Evolutionary conservation across 78 protist genomes (phyloP), one percentile per base, ranked within the genome.

Genomic region (Isochrysis galbana): DNA sequence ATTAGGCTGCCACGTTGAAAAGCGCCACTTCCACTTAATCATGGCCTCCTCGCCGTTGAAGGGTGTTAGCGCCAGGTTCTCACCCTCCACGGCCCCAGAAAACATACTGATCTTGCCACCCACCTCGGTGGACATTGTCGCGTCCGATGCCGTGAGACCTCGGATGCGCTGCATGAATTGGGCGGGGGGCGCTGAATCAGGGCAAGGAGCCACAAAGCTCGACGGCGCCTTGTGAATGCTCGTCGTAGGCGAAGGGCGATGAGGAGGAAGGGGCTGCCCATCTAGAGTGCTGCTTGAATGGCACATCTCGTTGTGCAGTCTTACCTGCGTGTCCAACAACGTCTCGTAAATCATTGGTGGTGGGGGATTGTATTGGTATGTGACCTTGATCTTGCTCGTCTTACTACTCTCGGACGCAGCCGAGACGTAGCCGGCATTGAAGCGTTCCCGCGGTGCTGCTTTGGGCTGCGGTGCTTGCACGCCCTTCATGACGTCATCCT

Each of bases 21-120:
- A 80, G 55, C 88, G 88, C 88, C 88, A 80, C 88, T 80, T 44
- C 55, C 51, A 44, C 88, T 25, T 38, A 38, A 80, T 80, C 47
- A 39, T 32, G 1, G 84, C 84, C 84, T 39, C 7, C 55, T 21
- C 48, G 47, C 39, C 48, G 39, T 11, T 0, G n/a, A 44, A 44
- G 21, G 87, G 87, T 38, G 32, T 26, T 23, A 80, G 88, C 55
- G 5, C 34, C 48, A 44, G 29, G 39, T 41, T 44, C 88, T 80
- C 38, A 36, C 88, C 88, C 88, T 80, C 88, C 26, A 80, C 88
- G 0, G 55, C 1, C 26, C 88, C 88, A 23, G 32, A 21, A 41
- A 80, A 80, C 55, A 80, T 44, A 10, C 1, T 0, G 38, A 80
- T 0, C 23, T 41, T 44, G 55, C 88, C 88, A 22, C 88, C 88